Evolutionary conservation across 108 stramenopile genomes (phyloP).

Genomic region (Parmales sp.): DNA sequence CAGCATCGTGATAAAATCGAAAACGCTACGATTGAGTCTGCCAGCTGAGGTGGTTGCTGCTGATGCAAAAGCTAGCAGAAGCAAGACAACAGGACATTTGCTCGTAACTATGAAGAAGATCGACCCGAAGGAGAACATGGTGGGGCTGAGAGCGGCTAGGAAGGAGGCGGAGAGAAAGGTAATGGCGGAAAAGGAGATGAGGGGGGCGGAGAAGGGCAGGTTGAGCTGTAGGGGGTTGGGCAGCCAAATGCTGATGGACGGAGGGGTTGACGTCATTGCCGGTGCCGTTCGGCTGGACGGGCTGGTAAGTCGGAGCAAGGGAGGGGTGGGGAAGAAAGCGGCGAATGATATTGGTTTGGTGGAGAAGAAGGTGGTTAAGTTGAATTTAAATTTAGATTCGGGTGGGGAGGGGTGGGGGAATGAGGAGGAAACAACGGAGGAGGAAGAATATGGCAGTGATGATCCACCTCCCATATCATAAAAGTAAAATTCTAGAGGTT

Average conservation of each 20-base stretch:
- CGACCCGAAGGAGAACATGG: constrained; percentile 24
- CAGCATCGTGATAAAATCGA: constrained; percentile 64
- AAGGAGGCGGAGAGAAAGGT: neutral
- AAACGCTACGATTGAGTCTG: constrained; percentile 49
- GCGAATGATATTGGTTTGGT: constrained; percentile 18
- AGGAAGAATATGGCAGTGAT: constrained; percentile 29
- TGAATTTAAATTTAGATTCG: constrained; percentile 7
- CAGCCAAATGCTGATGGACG: neutral
- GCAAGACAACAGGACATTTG: constrained; percentile 60
- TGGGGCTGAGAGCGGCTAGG: constrained; percentile 19
- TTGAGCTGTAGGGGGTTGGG: neutral
- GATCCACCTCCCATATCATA: constrained; percentile 29
- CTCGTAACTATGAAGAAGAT: constrained; percentile 67
- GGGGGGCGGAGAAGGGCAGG: neutral
- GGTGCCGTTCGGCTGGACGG: too few species aligned
- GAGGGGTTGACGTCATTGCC: constrained; percentile 8
- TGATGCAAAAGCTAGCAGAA: constrained; percentile 41
- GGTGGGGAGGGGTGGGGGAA: neutral
- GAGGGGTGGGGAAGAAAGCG: constrained; percentile 22
- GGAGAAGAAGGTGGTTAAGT: constrained; percentile 12
- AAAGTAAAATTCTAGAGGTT: too few species aligned
- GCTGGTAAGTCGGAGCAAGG: constrained; percentile 19
- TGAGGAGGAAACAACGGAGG: neutral
- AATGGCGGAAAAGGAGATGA: neutral
- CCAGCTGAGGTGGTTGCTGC: constrained; percentile 55